Conservation (phyloP, 305 asterid genomes). For the Rubia balearica region DNA sequence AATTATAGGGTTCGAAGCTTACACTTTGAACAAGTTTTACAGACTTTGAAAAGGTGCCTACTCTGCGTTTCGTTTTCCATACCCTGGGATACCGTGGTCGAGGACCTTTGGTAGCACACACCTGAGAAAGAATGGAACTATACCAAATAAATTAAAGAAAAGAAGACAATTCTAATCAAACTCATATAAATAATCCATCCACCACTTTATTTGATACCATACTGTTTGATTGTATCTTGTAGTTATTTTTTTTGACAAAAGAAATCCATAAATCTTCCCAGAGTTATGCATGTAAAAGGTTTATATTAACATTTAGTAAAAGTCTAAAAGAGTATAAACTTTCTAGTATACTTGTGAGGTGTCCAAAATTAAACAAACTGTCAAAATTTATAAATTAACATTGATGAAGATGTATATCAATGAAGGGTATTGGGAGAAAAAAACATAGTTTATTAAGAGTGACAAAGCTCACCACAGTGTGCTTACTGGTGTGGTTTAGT, state of each 20-base stretch:
- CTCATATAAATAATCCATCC: not conserved
- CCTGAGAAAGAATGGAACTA: constrained; percentile 35
- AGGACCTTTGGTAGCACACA: constrained; percentile 86
- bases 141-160: not conserved
- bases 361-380: not conserved
- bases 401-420: not conserved
- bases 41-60: constrained; percentile 83
- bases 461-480: constrained; percentile 41
- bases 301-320: not conserved
- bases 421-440: too few relatives aligned
- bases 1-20: constrained; percentile 26
- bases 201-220: constrained; percentile 4
- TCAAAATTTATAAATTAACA: not conserved
- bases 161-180: not conserved
- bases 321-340: not conserved
- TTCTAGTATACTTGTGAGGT: not conserved
- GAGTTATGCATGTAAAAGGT: not conserved
- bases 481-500: constrained; percentile 18
- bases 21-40: constrained; percentile 83
- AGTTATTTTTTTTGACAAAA: not conserved
- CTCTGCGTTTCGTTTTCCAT: constrained; percentile 70
- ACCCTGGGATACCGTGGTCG: constrained; percentile 90
- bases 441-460: not conserved
- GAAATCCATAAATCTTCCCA: not conserved
- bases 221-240: not conserved